These are phyloP conservation scores for Arthrobotrys sinensis DNA, from an alignment of 2,329 filamentous ascomycete genomes.

Conservation along the genomic window DNA sequence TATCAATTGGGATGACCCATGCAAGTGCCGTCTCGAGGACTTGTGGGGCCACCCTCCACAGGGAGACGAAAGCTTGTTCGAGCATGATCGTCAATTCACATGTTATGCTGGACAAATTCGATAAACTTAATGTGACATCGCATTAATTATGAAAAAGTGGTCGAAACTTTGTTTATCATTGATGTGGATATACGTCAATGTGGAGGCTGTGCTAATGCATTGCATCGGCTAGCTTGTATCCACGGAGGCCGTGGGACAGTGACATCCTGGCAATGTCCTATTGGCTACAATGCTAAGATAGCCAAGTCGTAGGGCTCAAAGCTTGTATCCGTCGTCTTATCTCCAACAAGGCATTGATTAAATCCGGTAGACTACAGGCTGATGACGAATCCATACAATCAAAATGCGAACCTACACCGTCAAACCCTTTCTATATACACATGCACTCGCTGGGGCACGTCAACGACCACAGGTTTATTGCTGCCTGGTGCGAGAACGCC, in stretches of 20 bases:
- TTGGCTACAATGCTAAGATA: neutral
- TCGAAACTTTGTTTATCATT: neutral
- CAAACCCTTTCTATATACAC: neutral
- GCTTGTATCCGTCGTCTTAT: neutral
- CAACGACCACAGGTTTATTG: neutral
- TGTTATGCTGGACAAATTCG: neutral
- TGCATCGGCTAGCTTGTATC: neutral
- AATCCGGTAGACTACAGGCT: too few species aligned
- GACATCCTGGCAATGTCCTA: neutral
- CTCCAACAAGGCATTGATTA: too few species aligned
- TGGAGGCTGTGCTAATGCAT: slow-evolving; percentile 7
- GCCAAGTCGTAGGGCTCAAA: slow-evolving; percentile 9
- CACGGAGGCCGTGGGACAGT: neutral
- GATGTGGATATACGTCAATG: neutral
- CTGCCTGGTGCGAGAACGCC: neutral
- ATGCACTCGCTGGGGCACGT: neutral
- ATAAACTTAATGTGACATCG: neutral
- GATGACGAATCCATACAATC: neutral
- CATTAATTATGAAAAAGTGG: neutral
- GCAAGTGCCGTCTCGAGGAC: too few species aligned
- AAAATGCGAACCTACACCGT: too few species aligned
- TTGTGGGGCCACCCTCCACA: too few species aligned
- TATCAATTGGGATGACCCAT: too few species aligned
- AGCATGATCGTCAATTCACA: neutral
- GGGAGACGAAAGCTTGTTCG: too few species aligned